Base-by-base conservation (phyloP, 2,329 filamentous ascomycete genomes). In the Aspergillus spinulosporus region DNA sequence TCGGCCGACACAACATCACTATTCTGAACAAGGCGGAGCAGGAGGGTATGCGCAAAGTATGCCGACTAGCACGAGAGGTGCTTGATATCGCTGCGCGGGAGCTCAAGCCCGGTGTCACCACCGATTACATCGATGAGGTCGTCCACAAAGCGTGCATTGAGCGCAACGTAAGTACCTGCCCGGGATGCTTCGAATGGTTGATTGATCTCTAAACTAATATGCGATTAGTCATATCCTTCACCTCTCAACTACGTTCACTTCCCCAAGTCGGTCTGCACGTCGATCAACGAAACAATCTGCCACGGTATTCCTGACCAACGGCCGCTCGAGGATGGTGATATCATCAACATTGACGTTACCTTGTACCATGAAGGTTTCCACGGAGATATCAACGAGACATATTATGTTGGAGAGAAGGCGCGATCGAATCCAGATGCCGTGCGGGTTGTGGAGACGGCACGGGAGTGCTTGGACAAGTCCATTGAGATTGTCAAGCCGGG, bases 201-300 rank as follows among this genome's bases (percentile, higher is more conserved):
- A n/a, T 29, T 4, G n/a, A 15, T 31, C 21, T 15, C 5, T 34
- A 31, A 59, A 49, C 57, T 68, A 46, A 69, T 9, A 28, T 36
- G 5, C 5, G 8, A n/a, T 45, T 61, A 97, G 92, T 89, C 92
- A 6, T 97, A 97, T 72, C 93, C 93, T 0, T 97, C 93, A 0
- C 92, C 93, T 1, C 80, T 97, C 36, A 97, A 97, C 78, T 97
- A 97, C 78, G 89, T 90, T 79, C 82, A 92, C 74, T 99, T 97
- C 77, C 94, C 94, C 63, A 99, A 99, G 78, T 99, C 94, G 0
- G 90, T 97, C 60, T 99, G 94, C 77, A 97, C 93, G 2, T 97
- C 93, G 2, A 78, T 90, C 49, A 99, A 99, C 79, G 94, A 99
- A 76, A 89, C 96, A 62, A 97, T 99, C 73, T 99, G 94, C 79